Evolutionary conservation across 2,329 filamentous ascomycete species (phyloP).

Genomic region (Arthrinium phaeospermum): DNA sequence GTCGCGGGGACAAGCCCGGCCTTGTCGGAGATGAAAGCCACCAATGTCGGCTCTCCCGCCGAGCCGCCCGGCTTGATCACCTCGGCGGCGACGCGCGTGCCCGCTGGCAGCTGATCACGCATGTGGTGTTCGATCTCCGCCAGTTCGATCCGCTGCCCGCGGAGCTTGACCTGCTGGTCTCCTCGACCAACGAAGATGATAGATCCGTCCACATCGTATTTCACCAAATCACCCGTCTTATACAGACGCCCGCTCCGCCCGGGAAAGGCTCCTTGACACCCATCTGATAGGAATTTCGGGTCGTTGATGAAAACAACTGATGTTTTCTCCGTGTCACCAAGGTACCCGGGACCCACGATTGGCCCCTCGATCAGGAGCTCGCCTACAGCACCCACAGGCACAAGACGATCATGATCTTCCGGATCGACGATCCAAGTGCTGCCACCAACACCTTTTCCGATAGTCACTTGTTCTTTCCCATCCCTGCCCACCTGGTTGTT

Average conservation of each 20-base stretch:
- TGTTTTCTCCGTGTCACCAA: slow-evolving; percentile 32
- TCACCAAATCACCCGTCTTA: slow-evolving; percentile 32
- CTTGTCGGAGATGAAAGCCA: slow-evolving; percentile 48
- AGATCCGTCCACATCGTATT: slow-evolving; percentile 34
- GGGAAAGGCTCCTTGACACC: slow-evolving; percentile 55
- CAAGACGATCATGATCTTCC: slow-evolving; percentile 49
- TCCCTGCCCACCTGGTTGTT: slow-evolving; percentile 48
- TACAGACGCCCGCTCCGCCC: slow-evolving; percentile 26
- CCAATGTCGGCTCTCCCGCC: slow-evolving; percentile 49
- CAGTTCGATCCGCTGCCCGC: slow-evolving; percentile 49
- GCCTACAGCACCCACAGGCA: slow-evolving; percentile 23
- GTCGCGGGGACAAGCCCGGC: slow-evolving; percentile 34
- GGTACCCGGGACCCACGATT: slow-evolving; percentile 36
- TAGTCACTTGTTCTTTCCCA: slow-evolving; percentile 33
- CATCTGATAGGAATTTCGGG: slow-evolving; percentile 43
- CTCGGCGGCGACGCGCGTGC: slow-evolving; percentile 52
- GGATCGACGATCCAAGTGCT: slow-evolving; percentile 44
- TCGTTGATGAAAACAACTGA: slow-evolving; percentile 32
- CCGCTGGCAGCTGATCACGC: slow-evolving; percentile 44
- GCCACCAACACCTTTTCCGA: slow-evolving; percentile 22
- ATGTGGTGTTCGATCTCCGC: slow-evolving; percentile 41
- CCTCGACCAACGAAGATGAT: slow-evolving; percentile 41
- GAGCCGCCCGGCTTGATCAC: slow-evolving; percentile 51
- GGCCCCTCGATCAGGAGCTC: slow-evolving; percentile 26
- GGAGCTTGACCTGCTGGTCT: slow-evolving; percentile 46